Conservation (phyloP, 2,329 filamentous ascomycete species). For the Sporothrix pallida region DNA sequence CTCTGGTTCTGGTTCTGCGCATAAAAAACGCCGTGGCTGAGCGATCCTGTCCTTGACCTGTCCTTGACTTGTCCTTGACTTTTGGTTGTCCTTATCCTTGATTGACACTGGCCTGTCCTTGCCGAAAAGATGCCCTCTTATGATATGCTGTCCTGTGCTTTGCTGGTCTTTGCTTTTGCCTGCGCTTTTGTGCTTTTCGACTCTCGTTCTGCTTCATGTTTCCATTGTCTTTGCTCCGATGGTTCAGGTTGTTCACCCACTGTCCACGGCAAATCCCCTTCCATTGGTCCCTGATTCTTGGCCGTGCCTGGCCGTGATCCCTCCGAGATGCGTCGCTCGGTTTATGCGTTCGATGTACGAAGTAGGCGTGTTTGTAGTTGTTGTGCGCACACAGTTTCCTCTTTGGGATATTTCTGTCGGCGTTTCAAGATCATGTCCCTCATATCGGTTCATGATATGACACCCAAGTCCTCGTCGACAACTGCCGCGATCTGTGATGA, state of each 20-base stretch:
- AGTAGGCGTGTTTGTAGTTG: background rate
- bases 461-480: background rate
- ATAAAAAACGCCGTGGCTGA: conserved; percentile 33
- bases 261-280: background rate
- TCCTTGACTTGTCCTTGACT: background rate
- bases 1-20: background rate
- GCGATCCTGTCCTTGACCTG: background rate
- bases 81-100: background rate
- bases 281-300: background rate
- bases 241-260: background rate
- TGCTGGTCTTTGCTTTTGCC: background rate
- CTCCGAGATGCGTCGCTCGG: conserved; percentile 13
- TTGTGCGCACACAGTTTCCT: conserved; percentile 13
- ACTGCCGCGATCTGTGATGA: conserved; percentile 6
- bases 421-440: background rate
- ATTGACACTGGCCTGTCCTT: background rate
- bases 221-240: background rate
- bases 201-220: background rate
- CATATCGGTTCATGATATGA: too few species aligned
- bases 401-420: background rate
- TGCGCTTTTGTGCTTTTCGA: background rate
- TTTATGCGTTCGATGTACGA: background rate
- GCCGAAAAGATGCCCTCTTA: background rate
- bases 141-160: background rate
- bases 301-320: background rate